These are phyloP conservation scores for Naganishia onofrii DNA, from an alignment of 768 basidiomycete species.

Conservation along the genomic window DNA sequence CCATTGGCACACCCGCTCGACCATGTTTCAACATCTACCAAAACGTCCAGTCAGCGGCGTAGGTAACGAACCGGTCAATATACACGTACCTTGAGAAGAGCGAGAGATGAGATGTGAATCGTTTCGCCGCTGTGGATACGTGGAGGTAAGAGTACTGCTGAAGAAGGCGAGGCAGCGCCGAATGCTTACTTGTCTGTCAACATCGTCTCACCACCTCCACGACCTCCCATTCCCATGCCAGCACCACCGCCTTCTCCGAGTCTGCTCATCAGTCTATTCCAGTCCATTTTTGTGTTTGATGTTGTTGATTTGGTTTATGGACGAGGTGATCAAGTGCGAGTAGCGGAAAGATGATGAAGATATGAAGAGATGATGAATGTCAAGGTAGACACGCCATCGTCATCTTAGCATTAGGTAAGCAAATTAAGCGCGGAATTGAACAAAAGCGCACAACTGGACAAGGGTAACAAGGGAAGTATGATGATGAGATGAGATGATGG, in stretches of 20 bases:
- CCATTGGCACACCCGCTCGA: slow-evolving; percentile 94
- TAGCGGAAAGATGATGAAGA: not conserved
- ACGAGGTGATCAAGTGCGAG: not conserved
- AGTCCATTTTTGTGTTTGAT: slow-evolving; percentile 4
- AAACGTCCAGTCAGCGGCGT: slow-evolving; percentile 18
- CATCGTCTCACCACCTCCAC: slow-evolving; percentile 29
- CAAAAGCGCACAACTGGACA: not conserved
- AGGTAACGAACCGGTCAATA: not conserved
- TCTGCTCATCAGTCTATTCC: slow-evolving; percentile 28
- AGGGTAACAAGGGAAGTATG: not conserved
- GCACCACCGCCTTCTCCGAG: slow-evolving; percentile 32
- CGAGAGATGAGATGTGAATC: slow-evolving; percentile 94
- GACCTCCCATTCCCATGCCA: slow-evolving; percentile 34
- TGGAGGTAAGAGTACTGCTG: not conserved
- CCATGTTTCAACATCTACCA: slow-evolving; percentile 97
- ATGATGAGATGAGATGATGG: too few species aligned
- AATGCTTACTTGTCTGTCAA: slow-evolving; percentile 27
- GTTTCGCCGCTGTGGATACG: slow-evolving; percentile 53
- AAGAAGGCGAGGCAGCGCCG: not conserved
- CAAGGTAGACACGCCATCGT: slow-evolving; percentile 18
- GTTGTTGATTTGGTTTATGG: not conserved
- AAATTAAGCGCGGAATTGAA: too few species aligned
- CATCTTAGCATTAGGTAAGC: slow-evolving; percentile 13
- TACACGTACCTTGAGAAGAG: slow-evolving; percentile 78
- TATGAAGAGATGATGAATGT: slow-evolving; percentile 1